Base-by-base conservation (phyloP, 2,329 filamentous ascomycete genomes). In the Microdochium trichocladiopsis region DNA sequence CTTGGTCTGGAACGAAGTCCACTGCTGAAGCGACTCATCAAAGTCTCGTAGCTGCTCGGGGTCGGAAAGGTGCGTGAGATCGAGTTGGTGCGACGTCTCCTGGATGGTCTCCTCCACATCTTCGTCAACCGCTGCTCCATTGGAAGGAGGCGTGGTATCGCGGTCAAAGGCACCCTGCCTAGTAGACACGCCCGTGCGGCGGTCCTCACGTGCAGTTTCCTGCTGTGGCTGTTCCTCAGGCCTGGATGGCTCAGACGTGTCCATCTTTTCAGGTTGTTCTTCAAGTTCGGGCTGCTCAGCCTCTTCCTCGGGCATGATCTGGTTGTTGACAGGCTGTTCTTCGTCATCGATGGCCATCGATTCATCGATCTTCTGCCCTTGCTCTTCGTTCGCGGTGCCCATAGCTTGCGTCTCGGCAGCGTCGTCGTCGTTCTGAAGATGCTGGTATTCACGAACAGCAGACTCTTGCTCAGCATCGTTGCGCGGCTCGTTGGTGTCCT, bases 341-440 rank as follows among this genome's bases (percentile, higher is more conserved):
- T 87, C 81, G 23, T 86, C 79, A 51, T 95, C 89, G 53, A 96
- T 83, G 2, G 88, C 92, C 82, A 95, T 94, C 49, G 88, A 83
- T 59, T 96, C 88, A 62, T 97, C 90, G 52, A 99, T 79, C 6
- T 88, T 86, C 59, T 85, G 86, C 2, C 88, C 88, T 66, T 96
- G 89, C 24, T 99, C 93, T 56, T 95, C 87, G 11, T 83, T 88
- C 4, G 93, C 90, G 37, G 88, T 86, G 31, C 94, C 95, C 63
- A 99, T 80, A 14, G 94, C 94, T 70, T 99, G 94, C 1, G 90
- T 85, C 52, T 96, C 92, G n/a, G 87, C 82, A 51, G 86, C 79
- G 25, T 85, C 82, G 25, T 94, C 81, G 55, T 96, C 90, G 58
- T 96, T 84, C 55, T 87, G 86, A 3, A 97, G 75, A 69, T 99